Conservation (phyloP, 305 asterid genomes). For the Stenogyne calaminthoides region DNA sequence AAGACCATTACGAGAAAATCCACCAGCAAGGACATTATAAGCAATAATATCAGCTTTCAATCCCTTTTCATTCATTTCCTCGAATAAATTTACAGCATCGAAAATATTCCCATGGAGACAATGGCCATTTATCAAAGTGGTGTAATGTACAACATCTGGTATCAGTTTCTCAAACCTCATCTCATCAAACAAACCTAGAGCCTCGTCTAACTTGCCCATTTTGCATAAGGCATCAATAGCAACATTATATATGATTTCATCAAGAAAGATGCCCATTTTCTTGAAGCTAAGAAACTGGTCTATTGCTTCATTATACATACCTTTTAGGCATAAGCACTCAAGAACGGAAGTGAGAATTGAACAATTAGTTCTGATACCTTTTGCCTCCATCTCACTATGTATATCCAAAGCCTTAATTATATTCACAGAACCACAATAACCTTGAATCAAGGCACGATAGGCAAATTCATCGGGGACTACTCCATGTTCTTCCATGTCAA, state of each 20-base stretch:
- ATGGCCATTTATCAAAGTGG: constrained; percentile 72
- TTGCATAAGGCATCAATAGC: constrained; percentile 72
- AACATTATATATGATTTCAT: constrained; percentile 61
- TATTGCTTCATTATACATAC: constrained; percentile 53
- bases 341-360: constrained; percentile 61
- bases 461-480: constrained; percentile 44
- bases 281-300: constrained; percentile 47
- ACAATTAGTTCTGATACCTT: constrained; percentile 65
- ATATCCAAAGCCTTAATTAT: constrained; percentile 47
- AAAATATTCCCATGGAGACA: constrained; percentile 50
- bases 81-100: constrained; percentile 50
- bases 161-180: constrained; percentile 60
- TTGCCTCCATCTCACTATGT: constrained; percentile 57
- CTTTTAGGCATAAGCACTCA: constrained; percentile 67
- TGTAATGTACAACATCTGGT: constrained; percentile 73
- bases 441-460: constrained; percentile 60
- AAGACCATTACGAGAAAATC: constrained; percentile 56
- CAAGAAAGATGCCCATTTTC: constrained; percentile 57
- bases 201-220: constrained; percentile 64
- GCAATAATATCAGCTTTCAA: constrained; percentile 55
- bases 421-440: constrained; percentile 62
- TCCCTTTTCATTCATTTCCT: constrained; percentile 57
- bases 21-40: constrained; percentile 61
- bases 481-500: constrained; percentile 61
- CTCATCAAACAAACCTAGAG: constrained; percentile 55